Evolutionary conservation across 345 rosid species (phyloP).

Genomic region (Rhodomyrtus tomentosa): DNA sequence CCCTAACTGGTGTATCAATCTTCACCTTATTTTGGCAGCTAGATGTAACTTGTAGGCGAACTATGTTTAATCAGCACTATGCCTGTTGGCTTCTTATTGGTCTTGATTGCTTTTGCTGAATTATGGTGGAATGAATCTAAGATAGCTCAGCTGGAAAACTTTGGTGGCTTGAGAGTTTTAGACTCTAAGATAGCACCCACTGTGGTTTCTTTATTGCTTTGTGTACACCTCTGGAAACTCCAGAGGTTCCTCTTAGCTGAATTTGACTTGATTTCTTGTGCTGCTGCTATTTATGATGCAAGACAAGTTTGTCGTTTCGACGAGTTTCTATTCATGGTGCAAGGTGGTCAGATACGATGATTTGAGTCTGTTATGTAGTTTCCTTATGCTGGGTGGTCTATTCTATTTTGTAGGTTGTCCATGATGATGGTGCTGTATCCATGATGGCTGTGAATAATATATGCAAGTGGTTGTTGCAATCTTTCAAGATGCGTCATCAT

Average conservation of each 20-base stretch:
- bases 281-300: neutral
- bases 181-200: neutral
- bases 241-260: neutral
- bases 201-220: neutral
- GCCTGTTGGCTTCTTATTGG: neutral
- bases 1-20: neutral
- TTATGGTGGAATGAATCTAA: neutral
- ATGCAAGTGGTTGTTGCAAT: neutral
- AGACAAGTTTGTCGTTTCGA: neutral
- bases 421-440: constrained; percentile 98
- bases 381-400: neutral
- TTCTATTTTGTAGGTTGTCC: constrained; percentile 45
- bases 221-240: neutral
- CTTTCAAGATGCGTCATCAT: neutral
- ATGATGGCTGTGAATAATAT: constrained; percentile 1
- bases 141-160: neutral
- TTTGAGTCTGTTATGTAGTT: neutral
- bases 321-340: neutral
- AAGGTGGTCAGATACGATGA: neutral
- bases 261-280: neutral
- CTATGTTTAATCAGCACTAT: neutral
- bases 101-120: neutral
- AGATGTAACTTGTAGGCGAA: neutral
- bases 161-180: neutral
- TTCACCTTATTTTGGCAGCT: neutral